A percentile compares a stretch with the other conserved stretches of the same genome.
These are phyloP conservation scores for Ophiocordyceps camponoti-rufipedis DNA, from an alignment of 2,329 filamentous ascomycete genomes.

Conservation along the genomic window DNA sequence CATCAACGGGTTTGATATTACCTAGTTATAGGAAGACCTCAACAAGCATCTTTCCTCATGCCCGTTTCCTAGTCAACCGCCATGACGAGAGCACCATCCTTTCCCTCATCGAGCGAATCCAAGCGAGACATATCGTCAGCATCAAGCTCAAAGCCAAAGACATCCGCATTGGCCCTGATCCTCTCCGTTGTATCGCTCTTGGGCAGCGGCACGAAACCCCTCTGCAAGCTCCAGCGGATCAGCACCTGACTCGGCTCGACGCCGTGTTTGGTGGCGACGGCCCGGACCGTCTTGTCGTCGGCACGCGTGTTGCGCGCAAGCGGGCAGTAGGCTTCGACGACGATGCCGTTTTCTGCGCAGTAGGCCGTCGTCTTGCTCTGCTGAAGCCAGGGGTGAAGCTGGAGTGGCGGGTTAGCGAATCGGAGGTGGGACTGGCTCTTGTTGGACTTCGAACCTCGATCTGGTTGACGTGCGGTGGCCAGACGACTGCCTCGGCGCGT, in stretches of 20 bases:
- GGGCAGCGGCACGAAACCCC: constrained; percentile 45
- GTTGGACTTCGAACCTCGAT: constrained; percentile 40
- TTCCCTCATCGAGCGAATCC: constrained; percentile 7
- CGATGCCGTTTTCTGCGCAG: constrained; percentile 64
- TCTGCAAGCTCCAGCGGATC: constrained; percentile 50
- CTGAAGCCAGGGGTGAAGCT: constrained; percentile 55
- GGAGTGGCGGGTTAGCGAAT: constrained; percentile 12
- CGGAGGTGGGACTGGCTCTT: neutral
- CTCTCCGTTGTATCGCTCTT: constrained; percentile 43
- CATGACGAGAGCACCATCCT: constrained; percentile 7
- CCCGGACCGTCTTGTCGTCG: constrained; percentile 35
- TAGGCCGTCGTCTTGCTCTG: constrained; percentile 15
- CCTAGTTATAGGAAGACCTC: too few relatives aligned
- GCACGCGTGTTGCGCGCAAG: constrained; percentile 13
- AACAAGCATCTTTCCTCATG: too few relatives aligned
- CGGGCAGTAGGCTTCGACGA: constrained; percentile 17
- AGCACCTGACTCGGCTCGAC: constrained; percentile 44
- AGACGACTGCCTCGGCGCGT: constrained; percentile 41
- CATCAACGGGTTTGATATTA: too few relatives aligned
- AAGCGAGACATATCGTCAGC: constrained; percentile 32
- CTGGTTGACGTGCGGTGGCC: constrained; percentile 54
- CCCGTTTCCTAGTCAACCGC: constrained; percentile 1
- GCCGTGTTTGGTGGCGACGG: constrained; percentile 37
- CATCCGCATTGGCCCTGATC: constrained; percentile 39
- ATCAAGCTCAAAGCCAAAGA: constrained; percentile 39